phyloP scores from a whole-genome alignment of 345 rosid genomes.

The Salix viminalis region DNA sequence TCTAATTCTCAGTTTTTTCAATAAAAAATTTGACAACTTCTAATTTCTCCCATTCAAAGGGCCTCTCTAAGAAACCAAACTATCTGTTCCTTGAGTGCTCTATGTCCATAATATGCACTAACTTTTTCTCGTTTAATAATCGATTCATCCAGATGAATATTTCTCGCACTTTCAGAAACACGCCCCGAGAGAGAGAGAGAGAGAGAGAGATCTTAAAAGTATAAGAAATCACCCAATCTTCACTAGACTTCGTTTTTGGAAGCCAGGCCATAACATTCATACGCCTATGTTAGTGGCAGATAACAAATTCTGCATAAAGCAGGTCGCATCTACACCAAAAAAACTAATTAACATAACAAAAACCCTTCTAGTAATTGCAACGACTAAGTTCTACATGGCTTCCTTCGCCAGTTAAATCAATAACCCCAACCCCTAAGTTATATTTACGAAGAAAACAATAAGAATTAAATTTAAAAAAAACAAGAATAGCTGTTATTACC shows the following conservation, averaged over 20 bases:
- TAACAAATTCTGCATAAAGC: background rate
- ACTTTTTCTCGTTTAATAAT: background rate
- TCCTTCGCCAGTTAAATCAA: background rate
- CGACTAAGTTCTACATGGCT: background rate
- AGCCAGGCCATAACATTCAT: background rate
- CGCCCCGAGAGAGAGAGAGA: background rate
- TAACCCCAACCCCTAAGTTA: background rate
- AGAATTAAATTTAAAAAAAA: background rate
- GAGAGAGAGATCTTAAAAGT: background rate
- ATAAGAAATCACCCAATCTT: background rate
- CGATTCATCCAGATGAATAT: background rate
- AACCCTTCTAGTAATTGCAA: background rate
- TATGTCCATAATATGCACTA: background rate
- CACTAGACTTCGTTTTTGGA: background rate
- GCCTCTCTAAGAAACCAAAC: background rate
- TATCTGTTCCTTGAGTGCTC: background rate
- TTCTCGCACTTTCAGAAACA: background rate
- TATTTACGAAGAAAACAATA: background rate
- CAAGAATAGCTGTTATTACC: slow-evolving; percentile 33
- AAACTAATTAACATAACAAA: background rate
- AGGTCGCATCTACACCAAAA: background rate
- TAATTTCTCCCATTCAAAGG: background rate
- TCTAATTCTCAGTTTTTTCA: background rate
- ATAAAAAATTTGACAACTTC: background rate
- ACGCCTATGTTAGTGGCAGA: background rate